Evolutionary conservation across 805 yeast species (phyloP), one percentile per base, ranked within the genome.

Genomic region (Teunomyces kruisii): DNA sequence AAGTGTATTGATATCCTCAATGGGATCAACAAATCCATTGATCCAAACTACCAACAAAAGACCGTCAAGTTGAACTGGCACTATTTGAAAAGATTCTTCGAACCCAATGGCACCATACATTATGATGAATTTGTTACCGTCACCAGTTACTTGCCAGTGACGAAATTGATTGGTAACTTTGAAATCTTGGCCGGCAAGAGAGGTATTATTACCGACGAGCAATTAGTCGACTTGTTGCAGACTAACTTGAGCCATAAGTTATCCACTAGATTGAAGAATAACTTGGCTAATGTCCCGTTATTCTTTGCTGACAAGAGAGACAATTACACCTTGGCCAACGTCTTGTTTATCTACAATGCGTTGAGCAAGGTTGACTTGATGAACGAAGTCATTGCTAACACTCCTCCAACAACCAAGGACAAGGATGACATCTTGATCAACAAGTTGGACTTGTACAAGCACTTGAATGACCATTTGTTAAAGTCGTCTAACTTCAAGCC

Each of bases 311-410:
- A 44, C 9, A 52, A 56, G 29, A 59, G 62, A 42, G 55, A 59
- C 31, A 43, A 58, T 35, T 72, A 65, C 54, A 62, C 67, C 15
- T 63, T 71, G 44, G 53, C 74, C 37, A 70, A 70, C 53, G 63
- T 72, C 15, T 57, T 71, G 47, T 70, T 70, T 47, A 52, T 72
- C 29, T 70, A 70, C 56, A 68, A 70, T 48, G 53, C 69, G 38
- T 65, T 72, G 52, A 64, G 61, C 50, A 72, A 71, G 49, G 57
- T 72, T 42, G 77, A 72, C 54, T 61, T 72, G 51, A 61, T 72
- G 45, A 72, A 72, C 55, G 76, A 72, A 56, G 74, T 71, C 17
- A 64, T 72, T 44, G 77, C 75, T 17, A 71, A 70, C 52, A 65
- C 74, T 31, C 76, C 77, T 8, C 76, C 77, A 6, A 70, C 73